Percentiles rank a stretch among this genome's conserved stretches.
These are phyloP conservation scores for Astragalus glycyphyllos DNA, from an alignment of 306 rosid species.

Conservation along the genomic window DNA sequence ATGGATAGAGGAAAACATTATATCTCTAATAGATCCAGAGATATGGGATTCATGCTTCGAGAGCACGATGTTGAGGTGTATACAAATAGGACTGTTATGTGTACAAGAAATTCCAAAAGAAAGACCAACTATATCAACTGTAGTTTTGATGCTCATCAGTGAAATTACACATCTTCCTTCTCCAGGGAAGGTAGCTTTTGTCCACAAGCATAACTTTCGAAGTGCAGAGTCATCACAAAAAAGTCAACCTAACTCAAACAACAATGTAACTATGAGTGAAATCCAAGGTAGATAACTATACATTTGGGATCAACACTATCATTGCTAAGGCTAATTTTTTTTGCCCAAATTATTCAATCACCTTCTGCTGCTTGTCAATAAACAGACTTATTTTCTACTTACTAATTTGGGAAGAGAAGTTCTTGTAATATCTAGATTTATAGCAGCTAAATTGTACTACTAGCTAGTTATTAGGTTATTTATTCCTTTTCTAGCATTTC, in stretches of 20 bases:
- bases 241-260: background rate
- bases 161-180: conserved; percentile 2
- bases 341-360: no score
- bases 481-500: no score
- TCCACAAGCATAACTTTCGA: background rate
- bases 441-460: no score
- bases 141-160: conserved; percentile 44
- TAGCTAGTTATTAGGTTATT: no score
- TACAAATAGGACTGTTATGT: conserved; percentile 41
- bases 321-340: no score
- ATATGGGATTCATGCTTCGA: conserved; percentile 25
- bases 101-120: conserved; percentile 45
- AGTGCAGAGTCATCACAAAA: conserved; percentile 36
- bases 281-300: no score
- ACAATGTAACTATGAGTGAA: background rate
- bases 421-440: no score
- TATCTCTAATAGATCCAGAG: background rate
- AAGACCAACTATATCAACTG: conserved; percentile 46
- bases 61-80: conserved; percentile 39
- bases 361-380: no score
- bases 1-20: no score
- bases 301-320: no score
- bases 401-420: no score
- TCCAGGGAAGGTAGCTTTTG: conserved; percentile 42
- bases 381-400: no score